Evolutionary conservation across 139 green algal species (phyloP).

Genomic region (Chlorella ohadii): DNA sequence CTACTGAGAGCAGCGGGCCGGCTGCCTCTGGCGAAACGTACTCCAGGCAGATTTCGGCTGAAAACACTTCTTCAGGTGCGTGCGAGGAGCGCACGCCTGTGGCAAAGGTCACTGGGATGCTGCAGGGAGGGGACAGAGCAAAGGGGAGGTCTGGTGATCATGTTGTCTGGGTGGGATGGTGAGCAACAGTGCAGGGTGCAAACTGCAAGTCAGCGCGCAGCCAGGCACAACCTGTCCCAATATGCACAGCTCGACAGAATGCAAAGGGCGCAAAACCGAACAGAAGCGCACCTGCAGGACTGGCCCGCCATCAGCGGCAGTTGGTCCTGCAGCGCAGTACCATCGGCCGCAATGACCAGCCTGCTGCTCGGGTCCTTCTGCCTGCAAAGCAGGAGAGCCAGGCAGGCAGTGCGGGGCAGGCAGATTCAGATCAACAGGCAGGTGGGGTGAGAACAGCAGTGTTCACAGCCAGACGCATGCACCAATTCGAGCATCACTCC

Average conservation of each 20-base stretch:
- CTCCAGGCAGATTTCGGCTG: slow-evolving; percentile 31
- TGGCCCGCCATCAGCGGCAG: slow-evolving; percentile 41
- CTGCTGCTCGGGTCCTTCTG: slow-evolving; percentile 3
- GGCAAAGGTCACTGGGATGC: slow-evolving; percentile 33
- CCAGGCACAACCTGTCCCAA: no score
- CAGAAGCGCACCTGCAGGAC: background rate
- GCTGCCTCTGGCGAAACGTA: slow-evolving; percentile 31
- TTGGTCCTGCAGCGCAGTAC: background rate
- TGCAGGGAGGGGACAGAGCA: background rate
- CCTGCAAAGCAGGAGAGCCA: background rate
- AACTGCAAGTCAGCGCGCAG: no score
- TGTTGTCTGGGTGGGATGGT: no score
- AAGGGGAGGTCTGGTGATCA: no score
- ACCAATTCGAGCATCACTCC: no score
- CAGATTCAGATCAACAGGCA: no score
- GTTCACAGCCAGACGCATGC: no score
- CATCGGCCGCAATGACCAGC: slow-evolving; percentile 26
- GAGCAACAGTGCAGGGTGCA: no score
- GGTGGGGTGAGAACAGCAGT: no score
- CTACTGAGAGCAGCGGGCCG: background rate
- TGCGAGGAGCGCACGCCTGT: background rate
- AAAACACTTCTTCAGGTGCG: slow-evolving; percentile 26
- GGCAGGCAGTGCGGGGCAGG: background rate
- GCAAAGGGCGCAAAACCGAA: no score
- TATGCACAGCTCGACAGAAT: no score